Evolutionary conservation across 306 rosid genomes (phyloP), one percentile per base, ranked within the genome.

Genomic region (Dryas octopetala): DNA sequence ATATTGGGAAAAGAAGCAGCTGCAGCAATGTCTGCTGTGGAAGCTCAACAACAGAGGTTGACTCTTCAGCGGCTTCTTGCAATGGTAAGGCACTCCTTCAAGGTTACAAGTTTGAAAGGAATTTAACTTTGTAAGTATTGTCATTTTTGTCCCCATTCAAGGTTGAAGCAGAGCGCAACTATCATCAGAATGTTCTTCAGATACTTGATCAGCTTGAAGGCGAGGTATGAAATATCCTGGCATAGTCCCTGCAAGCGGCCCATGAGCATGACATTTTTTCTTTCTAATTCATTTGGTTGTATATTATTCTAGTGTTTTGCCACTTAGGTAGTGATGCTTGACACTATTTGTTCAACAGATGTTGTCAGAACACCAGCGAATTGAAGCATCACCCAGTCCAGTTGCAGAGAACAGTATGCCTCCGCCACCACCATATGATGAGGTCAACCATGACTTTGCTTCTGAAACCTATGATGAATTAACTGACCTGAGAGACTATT

Each of bases 11-110:
- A 91, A 88, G 96, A 91, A 78, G 96, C 97, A 0, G 88, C 89
- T 77, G 96, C 97, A 28, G 96, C 97, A 66, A 86, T 91, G 97
- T 82, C 96, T 50, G 93, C 97, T 78, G 96, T 89, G 52, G 97
- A 91, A 88, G 91, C 89, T 47, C 97, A 91, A 78, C 97, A 91
- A 59, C 97, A 91, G 84, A 85, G 97, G 80, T 79, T 89, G 78
- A 91, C 97, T 52, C 97, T 91, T 68, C 97, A 89, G 82, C 91
- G 96, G 52, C 90, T 91, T 81, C 86, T 91, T 80, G 89, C 93
- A 55, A 89, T 88, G 97, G 97, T 91, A 91, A 75, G 70, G 47
- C 55, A 43, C 47, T 6, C 41, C 44, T 38, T 75, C 80, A n/a
- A n/a, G n/a, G 46, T 38, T 73, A 44, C 63, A 9, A 45, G 46